Conservation (phyloP, 2,329 filamentous ascomycete genomes). For the Neoarthrinium moseri region DNA sequence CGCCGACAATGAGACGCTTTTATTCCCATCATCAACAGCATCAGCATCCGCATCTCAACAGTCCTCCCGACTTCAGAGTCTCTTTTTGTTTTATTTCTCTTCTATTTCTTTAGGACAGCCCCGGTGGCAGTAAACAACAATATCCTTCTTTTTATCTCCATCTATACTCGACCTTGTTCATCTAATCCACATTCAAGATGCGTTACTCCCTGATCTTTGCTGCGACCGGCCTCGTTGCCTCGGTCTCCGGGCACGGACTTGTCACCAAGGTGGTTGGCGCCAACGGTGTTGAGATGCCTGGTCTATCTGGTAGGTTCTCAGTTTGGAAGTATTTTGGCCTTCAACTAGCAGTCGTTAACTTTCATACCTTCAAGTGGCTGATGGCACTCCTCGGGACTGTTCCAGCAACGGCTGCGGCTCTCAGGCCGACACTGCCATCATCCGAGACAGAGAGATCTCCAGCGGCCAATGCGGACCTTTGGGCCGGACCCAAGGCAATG, state of each 20-base stretch:
- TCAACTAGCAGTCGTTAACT: not conserved
- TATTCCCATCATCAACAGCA: slow-evolving; percentile 7
- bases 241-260: slow-evolving; percentile 26
- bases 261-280: slow-evolving; percentile 29
- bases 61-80: slow-evolving; percentile 9
- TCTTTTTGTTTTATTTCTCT: slow-evolving; percentile 11
- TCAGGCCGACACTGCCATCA: slow-evolving; percentile 71
- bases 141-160: slow-evolving; percentile 4
- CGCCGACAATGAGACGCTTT: not conserved
- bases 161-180: slow-evolving; percentile 1
- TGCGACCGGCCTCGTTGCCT: slow-evolving; percentile 24
- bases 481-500: slow-evolving; percentile 61
- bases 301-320: no score
- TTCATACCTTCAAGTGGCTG: no score
- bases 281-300: slow-evolving; percentile 30
- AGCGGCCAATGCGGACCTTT: slow-evolving; percentile 55
- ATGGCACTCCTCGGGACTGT: slow-evolving; percentile 69
- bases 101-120: slow-evolving; percentile 18
- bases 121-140: slow-evolving; percentile 22
- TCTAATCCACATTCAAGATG: slow-evolving; percentile 20
- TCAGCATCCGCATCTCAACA: slow-evolving; percentile 8
- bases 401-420: slow-evolving; percentile 59
- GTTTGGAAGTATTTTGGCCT: not conserved
- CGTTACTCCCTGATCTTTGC: slow-evolving; percentile 24
- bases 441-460: slow-evolving; percentile 58